Conservation (phyloP, 2,329 filamentous ascomycete genomes). For the Exophiala sp. region DNA sequence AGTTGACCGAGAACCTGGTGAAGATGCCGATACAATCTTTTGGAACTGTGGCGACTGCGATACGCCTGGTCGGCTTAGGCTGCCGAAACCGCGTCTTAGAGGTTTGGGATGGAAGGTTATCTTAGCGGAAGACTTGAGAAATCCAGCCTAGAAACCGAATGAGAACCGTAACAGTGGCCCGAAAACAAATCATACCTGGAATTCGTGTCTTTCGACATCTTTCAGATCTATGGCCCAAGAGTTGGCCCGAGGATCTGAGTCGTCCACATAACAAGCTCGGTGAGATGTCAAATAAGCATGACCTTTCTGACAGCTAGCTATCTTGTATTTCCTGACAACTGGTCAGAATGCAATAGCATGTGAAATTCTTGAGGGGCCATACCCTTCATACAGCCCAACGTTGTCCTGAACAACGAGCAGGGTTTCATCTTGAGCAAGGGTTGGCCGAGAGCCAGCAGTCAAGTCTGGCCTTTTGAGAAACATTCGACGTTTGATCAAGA, state of each 20-base stretch:
- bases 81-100: conserved; percentile 60
- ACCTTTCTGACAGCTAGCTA: conserved; percentile 89
- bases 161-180: too few species aligned
- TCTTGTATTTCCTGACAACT: conserved; percentile 76
- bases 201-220: conserved; percentile 85
- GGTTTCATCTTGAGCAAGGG: conserved; percentile 87
- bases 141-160: conserved; percentile 62
- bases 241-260: conserved; percentile 76
- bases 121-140: conserved; percentile 92
- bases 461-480: conserved; percentile 94
- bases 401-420: conserved; percentile 96
- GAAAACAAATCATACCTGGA: conserved; percentile 60
- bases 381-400: conserved; percentile 97
- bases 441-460: conserved; percentile 91
- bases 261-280: conserved; percentile 91
- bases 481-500: conserved; percentile 52
- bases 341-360: conserved; percentile 2
- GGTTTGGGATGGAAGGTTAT: conserved; percentile 84
- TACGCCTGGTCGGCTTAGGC: conserved; percentile 48
- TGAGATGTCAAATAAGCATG: conserved; percentile 96
- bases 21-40: conserved; percentile 29
- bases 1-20: conserved; percentile 31
- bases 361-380: conserved; percentile 38
- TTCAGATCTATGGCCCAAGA: conserved; percentile 84
- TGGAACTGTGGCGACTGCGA: conserved; percentile 26